A percentile compares a stretch with the other conserved stretches of the same genome.
These are phyloP conservation scores for Ophiostoma quercus DNA, from an alignment of 2,329 filamentous ascomycete genomes.

Conservation along the genomic window DNA sequence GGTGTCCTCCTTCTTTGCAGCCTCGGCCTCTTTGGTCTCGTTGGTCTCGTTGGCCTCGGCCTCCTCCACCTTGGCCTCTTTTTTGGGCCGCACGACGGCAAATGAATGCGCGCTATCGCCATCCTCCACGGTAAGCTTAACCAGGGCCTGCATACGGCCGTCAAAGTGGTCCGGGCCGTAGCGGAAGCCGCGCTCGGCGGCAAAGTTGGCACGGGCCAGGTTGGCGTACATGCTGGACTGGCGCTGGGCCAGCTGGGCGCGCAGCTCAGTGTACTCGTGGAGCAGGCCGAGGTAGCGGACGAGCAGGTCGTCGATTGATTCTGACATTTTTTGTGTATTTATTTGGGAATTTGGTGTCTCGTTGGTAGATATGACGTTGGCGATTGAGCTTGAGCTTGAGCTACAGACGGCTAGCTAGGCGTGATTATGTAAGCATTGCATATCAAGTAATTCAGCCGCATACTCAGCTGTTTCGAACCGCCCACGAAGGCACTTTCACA, in stretches of 20 bases:
- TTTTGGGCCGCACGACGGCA: slow-evolving; percentile 12
- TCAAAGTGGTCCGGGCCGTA: slow-evolving; percentile 70
- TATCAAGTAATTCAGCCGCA: background rate
- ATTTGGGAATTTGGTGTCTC: no score
- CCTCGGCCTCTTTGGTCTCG: background rate
- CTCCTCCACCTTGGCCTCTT: slow-evolving; percentile 5
- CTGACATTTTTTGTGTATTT: slow-evolving; percentile 26
- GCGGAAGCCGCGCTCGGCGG: slow-evolving; percentile 55
- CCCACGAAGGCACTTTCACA: no score
- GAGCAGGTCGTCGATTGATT: slow-evolving; percentile 57
- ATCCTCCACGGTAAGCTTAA: slow-evolving; percentile 37
- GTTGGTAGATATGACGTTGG: background rate
- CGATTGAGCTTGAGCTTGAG: background rate
- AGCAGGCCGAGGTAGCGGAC: slow-evolving; percentile 61
- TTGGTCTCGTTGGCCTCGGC: slow-evolving; percentile 4
- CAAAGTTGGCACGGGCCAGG: slow-evolving; percentile 72
- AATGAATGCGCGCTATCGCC: slow-evolving; percentile 20
- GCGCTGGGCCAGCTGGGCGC: slow-evolving; percentile 47
- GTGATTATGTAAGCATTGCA: background rate
- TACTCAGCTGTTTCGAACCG: no score
- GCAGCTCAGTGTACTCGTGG: slow-evolving; percentile 60
- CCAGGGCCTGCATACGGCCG: slow-evolving; percentile 61
- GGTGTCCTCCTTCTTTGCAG: slow-evolving; percentile 6
- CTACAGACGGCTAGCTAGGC: background rate
- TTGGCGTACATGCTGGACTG: slow-evolving; percentile 53